Evolutionary conservation across 2,329 filamentous ascomycete genomes (phyloP), one percentile per base, ranked within the genome.

Genomic region (Paraphaeosphaeria sporulosa): DNA sequence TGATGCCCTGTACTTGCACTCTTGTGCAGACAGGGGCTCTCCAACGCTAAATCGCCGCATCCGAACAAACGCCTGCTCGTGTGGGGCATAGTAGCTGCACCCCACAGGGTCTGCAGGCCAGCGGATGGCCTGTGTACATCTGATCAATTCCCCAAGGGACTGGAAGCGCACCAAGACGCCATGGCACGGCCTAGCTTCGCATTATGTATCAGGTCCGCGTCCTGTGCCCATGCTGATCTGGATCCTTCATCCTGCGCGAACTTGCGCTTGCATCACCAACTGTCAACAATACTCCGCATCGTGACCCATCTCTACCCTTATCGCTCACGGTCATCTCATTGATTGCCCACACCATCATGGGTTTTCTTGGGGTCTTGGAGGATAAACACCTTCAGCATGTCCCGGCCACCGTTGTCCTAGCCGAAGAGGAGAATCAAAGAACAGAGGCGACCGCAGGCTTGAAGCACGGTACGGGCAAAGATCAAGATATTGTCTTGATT

Each of bases 351-450:
- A 42, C 19, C 57, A 65, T 46, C 58, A 76, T 76, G 74, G 73
- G 69, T 32, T 76, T 76, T 55, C 72, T 76, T 30, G 73, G 73
- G 43, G 66, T 76, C 23, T 54, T 73, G 30, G 74, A 76, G 61
- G 72, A 76, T 59, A 68, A 71, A 49, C 68, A 74, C 40, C 68
- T 76, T 32, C 58, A 69, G 10, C 73, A 76, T 69, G 74, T 76
- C 5, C 74, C 74, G 10, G 74, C 72, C 21, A 76, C 73, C 3
- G 73, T 76, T n/a, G 62, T 73, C 17, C 62, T 76, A 23, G 72
- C 66, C 23, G 74, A 73, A 52, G 63, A 71, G 44, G 53, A 70
- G 17, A 51, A 65, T 47, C 48, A 59, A 21, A 62, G 53, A 6
- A 56, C 55, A 15, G 64, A 65, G 12, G 58, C 64, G 7, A 65